phyloP scores from a whole-genome alignment of 2,329 filamentous ascomycete species.

The Aureobasidium sp. region DNA sequence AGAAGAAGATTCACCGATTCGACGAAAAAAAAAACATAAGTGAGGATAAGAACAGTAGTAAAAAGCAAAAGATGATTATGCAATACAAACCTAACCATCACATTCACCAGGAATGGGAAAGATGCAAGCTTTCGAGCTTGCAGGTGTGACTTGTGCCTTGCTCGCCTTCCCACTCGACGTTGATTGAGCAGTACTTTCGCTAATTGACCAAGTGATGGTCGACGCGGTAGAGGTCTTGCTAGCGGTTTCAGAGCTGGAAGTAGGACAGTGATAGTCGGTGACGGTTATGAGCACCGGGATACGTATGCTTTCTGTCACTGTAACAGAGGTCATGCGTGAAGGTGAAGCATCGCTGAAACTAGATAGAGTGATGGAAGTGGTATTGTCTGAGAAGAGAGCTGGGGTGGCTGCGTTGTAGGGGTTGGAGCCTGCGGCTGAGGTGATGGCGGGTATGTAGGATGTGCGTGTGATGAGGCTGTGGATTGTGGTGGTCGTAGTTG shows the following conservation, averaged over 20 bases:
- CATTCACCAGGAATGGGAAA: background rate
- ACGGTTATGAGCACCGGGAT: background rate
- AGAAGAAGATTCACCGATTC: no score
- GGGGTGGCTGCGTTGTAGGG: slow-evolving; percentile 1
- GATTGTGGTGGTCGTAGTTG: slow-evolving; percentile 10
- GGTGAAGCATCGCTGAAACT: slow-evolving; percentile 7
- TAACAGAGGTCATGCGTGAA: background rate
- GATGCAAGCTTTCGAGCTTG: background rate
- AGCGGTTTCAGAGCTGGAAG: background rate
- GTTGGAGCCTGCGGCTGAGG: background rate
- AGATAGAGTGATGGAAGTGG: background rate
- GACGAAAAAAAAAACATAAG: no score
- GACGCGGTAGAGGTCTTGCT: background rate
- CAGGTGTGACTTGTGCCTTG: background rate
- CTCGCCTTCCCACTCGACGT: background rate
- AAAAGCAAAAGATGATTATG: no score
- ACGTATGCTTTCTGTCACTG: background rate
- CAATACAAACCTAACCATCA: background rate
- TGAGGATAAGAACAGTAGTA: background rate
- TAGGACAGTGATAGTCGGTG: background rate
- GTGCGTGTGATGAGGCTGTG: slow-evolving; percentile 10
- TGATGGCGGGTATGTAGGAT: background rate
- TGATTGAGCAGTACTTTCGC: background rate
- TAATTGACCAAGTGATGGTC: background rate
- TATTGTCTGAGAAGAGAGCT: background rate